Evolutionary conservation across 805 yeast species (phyloP).

Genomic region (Sugiyamaella qingdaonensis): DNA sequence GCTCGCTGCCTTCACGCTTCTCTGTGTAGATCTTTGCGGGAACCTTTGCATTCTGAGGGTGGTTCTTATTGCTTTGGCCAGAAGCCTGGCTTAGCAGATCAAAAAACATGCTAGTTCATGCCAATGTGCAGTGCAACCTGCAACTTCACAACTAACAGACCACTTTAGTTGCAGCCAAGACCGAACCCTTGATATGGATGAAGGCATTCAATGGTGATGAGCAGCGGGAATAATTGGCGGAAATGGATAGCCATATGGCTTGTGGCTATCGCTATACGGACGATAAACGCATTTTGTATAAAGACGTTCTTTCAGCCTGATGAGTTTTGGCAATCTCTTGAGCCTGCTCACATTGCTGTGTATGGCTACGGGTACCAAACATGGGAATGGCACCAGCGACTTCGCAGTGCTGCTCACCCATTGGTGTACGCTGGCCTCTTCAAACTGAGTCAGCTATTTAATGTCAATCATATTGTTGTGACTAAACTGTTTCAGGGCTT

Average conservation of each 20-base stretch:
- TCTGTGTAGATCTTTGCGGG: neutral
- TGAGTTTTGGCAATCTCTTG: constrained; percentile 89
- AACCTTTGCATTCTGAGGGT: constrained; percentile 8
- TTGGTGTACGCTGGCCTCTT: constrained; percentile 54
- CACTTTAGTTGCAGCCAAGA: neutral
- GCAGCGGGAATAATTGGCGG: neutral
- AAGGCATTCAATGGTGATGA: neutral
- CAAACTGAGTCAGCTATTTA: constrained; percentile 32
- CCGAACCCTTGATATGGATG: neutral
- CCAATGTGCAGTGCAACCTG: too few species aligned
- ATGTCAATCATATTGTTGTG: constrained; percentile 35
- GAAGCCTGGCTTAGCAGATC: constrained; percentile 11
- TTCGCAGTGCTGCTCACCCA: constrained; percentile 81
- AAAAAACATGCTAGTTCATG: constrained; percentile 12
- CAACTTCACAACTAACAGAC: neutral
- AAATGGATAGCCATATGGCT: neutral
- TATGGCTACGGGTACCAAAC: constrained; percentile 80
- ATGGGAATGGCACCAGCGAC: constrained; percentile 87
- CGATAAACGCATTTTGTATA: constrained; percentile 59
- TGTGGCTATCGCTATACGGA: constrained; percentile 39
- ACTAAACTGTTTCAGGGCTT: constrained; percentile 72
- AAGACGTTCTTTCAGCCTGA: constrained; percentile 91
- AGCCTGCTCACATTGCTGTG: constrained; percentile 77
- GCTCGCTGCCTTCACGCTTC: neutral
- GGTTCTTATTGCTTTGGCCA: constrained; percentile 7